phyloP scores from a whole-genome alignment of 768 basidiomycete genomes.

The Rubroboletus pulcherrimus region DNA sequence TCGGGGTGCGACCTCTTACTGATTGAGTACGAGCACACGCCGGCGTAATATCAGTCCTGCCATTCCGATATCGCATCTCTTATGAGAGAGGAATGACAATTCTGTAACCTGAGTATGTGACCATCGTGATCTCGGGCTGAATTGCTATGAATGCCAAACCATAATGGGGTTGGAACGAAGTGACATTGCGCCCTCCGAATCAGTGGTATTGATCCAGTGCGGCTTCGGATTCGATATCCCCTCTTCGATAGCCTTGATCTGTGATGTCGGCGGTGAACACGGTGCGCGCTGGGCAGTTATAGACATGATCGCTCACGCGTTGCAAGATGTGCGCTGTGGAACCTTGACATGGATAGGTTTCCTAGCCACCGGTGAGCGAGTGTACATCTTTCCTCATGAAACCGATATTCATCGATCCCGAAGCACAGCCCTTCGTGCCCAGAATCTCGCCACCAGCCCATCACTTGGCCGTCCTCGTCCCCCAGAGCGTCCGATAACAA shows the following conservation, averaged over 20 bases:
- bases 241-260: conserved; percentile 1
- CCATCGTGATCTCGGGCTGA: neutral
- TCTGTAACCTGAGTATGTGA: neutral
- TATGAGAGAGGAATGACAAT: neutral
- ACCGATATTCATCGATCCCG: too few species aligned
- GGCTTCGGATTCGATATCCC: neutral
- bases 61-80: neutral
- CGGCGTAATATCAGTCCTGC: neutral
- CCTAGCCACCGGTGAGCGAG: neutral
- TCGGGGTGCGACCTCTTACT: neutral
- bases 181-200: neutral
- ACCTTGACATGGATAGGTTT: neutral
- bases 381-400: neutral
- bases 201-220: neutral
- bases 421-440: too few species aligned
- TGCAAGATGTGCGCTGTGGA: conserved; percentile 5
- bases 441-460: too few species aligned
- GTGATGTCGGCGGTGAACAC: neutral
- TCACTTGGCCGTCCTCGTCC: too few species aligned
- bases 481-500: too few species aligned
- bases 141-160: neutral
- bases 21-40: neutral
- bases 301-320: conserved; percentile 1
- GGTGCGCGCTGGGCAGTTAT: neutral
- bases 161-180: neutral